phyloP scores from a whole-genome alignment of 2,329 filamentous ascomycete species.

The Trichophyton rubrum region DNA sequence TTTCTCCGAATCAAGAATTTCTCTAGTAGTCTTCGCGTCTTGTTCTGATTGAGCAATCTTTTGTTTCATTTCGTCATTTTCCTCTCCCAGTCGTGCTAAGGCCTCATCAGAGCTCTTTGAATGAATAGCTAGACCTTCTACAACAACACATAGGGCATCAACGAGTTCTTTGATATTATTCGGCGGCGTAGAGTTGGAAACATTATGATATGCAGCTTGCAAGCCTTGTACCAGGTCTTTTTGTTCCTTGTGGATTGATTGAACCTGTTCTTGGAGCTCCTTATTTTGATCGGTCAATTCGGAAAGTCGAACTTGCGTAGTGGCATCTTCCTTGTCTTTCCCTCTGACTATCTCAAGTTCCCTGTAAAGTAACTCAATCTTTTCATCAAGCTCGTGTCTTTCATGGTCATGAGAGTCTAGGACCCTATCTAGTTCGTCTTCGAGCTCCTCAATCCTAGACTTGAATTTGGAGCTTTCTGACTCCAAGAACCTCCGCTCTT shows the following conservation, averaged over 20 bases:
- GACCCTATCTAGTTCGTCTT: slow-evolving; percentile 81
- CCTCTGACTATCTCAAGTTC: slow-evolving; percentile 56
- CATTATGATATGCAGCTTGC: slow-evolving; percentile 46
- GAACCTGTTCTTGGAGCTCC: slow-evolving; percentile 40
- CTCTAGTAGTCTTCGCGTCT: slow-evolving; percentile 45
- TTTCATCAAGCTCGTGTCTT: slow-evolving; percentile 56
- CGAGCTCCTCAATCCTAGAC: slow-evolving; percentile 68
- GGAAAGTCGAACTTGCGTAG: slow-evolving; percentile 20
- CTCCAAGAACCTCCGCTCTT: slow-evolving; percentile 72
- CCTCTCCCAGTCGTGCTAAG: slow-evolving; percentile 46
- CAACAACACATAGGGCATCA: slow-evolving; percentile 47
- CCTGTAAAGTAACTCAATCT: slow-evolving; percentile 53
- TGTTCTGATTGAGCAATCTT: slow-evolving; percentile 44
- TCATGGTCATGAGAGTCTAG: slow-evolving; percentile 75
- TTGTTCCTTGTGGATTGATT: slow-evolving; percentile 40
- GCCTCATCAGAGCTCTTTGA: slow-evolving; percentile 49
- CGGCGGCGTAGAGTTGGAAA: slow-evolving; percentile 44
- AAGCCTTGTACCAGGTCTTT: slow-evolving; percentile 44
- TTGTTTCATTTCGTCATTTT: slow-evolving; percentile 49
- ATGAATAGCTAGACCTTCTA: slow-evolving; percentile 49
- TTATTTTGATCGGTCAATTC: slow-evolving; percentile 30
- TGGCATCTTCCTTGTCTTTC: slow-evolving; percentile 41
- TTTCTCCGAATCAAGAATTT: slow-evolving; percentile 43
- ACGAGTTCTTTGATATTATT: slow-evolving; percentile 46
- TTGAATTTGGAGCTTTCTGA: slow-evolving; percentile 66